Percentiles rank a stretch among this genome's conserved stretches.
phyloP scores from a whole-genome alignment of 352 stramenopile species.

The Globisporangium rhizosaccharum region DNA sequence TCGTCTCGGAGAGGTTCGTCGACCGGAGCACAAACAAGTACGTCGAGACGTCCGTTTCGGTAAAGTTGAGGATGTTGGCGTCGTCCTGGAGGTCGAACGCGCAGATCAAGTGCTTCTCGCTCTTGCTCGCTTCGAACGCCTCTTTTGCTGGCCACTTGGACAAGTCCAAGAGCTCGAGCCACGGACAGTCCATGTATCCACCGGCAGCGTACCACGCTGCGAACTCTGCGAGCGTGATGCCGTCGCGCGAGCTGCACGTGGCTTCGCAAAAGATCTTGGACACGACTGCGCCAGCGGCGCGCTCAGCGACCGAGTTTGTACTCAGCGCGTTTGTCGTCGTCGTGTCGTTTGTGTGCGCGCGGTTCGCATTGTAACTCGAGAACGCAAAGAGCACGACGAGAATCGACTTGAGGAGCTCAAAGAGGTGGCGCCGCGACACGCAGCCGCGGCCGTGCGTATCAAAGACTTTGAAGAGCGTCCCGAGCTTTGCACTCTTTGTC shows the following conservation, averaged over 20 bases:
- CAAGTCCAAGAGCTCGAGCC: slow-evolving; percentile 95
- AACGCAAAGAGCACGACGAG: slow-evolving; percentile 82
- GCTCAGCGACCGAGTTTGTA: slow-evolving; percentile 79
- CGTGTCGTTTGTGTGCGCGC: slow-evolving; percentile 57
- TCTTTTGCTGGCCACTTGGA: slow-evolving; percentile 92
- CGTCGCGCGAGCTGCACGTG: slow-evolving; percentile 52
- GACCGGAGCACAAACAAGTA: slow-evolving; percentile 82
- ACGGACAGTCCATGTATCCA: slow-evolving; percentile 93
- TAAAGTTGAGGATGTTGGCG: slow-evolving; percentile 80
- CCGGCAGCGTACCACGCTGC: slow-evolving; percentile 94
- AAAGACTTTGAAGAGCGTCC: slow-evolving; percentile 82
- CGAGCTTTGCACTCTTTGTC: slow-evolving; percentile 94
- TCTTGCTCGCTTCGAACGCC: slow-evolving; percentile 83
- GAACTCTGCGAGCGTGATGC: slow-evolving; percentile 93
- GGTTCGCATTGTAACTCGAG: slow-evolving; percentile 67
- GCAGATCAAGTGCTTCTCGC: slow-evolving; percentile 79
- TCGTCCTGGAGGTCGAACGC: slow-evolving; percentile 85
- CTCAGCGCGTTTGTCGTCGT: slow-evolving; percentile 50
- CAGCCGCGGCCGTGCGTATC: slow-evolving; percentile 53
- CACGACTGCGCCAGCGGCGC: slow-evolving; percentile 85
- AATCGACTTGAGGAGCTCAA: slow-evolving; percentile 79
- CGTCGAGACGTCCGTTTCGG: slow-evolving; percentile 78
- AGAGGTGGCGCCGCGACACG: slow-evolving; percentile 68
- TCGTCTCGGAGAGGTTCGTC: slow-evolving; percentile 67
- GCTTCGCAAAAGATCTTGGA: slow-evolving; percentile 86